Conservation (phyloP, 2,329 filamentous ascomycete species). For the Apiospora arundinis region DNA sequence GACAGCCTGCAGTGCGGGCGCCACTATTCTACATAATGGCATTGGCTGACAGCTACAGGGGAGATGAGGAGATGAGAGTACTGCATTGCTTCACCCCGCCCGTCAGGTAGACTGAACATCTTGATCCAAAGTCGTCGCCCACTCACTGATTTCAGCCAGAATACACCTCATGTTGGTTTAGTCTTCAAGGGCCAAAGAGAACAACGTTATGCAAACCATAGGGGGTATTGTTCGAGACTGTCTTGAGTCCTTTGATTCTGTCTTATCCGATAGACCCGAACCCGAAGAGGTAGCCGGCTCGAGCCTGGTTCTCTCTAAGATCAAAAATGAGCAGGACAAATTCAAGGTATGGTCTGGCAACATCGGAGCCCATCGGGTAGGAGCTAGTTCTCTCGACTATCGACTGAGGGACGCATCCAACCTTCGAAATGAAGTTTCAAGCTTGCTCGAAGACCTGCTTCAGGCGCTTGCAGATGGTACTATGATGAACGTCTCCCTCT, state of each 20-base stretch:
- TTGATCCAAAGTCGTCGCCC: too few species aligned
- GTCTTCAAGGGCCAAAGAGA: too few species aligned
- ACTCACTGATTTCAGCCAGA: too few species aligned
- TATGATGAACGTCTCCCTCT: too few species aligned
- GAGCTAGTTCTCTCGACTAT: conserved; percentile 31
- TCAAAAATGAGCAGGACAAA: conserved; percentile 25
- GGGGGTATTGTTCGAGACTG: background rate
- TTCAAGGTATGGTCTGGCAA: conserved; percentile 33
- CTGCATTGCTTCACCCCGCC: background rate
- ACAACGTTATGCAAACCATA: too few species aligned
- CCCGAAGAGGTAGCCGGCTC: conserved; percentile 11
- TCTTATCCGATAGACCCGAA: background rate
- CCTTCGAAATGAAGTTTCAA: conserved; percentile 32
- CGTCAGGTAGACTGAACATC: background rate
- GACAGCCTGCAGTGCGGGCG: too few species aligned
- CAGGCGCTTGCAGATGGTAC: background rate
- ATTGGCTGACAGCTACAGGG: background rate
- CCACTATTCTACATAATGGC: too few species aligned
- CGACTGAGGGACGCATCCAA: conserved; percentile 31
- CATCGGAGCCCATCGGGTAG: conserved; percentile 30
- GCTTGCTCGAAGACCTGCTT: conserved; percentile 33
- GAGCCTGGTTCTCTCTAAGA: background rate
- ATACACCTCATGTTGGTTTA: too few species aligned
- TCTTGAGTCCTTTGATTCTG: background rate
- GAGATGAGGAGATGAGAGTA: too few species aligned